A percentile compares a stretch with the other conserved stretches of the same genome.
Conservation (phyloP, 345 rosid species). For the Reutealis trisperma region DNA sequence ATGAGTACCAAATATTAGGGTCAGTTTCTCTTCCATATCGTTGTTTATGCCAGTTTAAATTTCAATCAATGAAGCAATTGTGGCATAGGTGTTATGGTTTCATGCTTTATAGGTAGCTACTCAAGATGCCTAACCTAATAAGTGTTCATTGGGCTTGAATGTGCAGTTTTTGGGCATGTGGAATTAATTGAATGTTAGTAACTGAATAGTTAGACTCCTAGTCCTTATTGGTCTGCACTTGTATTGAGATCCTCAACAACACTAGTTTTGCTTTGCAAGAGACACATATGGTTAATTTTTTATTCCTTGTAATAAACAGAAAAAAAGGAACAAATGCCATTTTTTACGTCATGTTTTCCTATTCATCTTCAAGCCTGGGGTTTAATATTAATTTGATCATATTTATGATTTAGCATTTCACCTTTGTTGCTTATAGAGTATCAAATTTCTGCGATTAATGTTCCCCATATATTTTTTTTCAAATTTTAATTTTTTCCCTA, state of each 20-base stretch:
- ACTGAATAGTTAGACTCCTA: neutral
- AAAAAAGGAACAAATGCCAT: neutral
- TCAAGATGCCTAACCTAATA: neutral
- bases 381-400: neutral
- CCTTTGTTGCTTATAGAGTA: neutral
- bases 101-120: neutral
- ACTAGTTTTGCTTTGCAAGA: neutral
- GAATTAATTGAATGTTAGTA: neutral
- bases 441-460: neutral
- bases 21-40: neutral
- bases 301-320: neutral
- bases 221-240: neutral
- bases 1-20: neutral
- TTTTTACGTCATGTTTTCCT: neutral
- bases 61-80: neutral
- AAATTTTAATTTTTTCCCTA: neutral
- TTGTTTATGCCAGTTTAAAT: neutral
- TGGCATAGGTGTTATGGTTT: neutral
- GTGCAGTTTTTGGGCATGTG: neutral
- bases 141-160: neutral
- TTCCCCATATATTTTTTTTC: neutral
- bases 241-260: neutral
- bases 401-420: neutral
- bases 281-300: neutral
- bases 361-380: neutral